Evolutionary conservation across 768 basidiomycete species (phyloP), one percentile per base, ranked within the genome.

Genomic region (Russula sp.): DNA sequence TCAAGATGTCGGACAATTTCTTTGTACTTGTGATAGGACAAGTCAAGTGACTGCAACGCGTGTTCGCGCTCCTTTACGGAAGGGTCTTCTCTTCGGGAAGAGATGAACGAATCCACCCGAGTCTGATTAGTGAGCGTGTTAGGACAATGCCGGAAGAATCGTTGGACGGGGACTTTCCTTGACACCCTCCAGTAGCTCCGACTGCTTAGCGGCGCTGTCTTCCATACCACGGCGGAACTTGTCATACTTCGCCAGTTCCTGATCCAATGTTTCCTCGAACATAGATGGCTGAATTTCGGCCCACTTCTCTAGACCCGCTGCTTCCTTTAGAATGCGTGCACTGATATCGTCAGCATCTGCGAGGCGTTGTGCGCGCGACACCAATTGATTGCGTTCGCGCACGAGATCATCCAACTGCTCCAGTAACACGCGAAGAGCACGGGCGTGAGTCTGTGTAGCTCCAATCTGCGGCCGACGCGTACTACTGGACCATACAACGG

Each of bases 1-100:
- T 90, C 86, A 6, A 97, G 76, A 73, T 98, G 94, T 55, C 83
- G 81, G 2, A 78, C 79, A 14, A 97, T 89, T 71, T 98, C 95
- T 58, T 82, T 79, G 73, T 94, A 97, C 70, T 92, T 93, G 75
- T 86, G 86, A 74, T 90, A 90, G 0, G 94, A 91, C 11, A 87
- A 73, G 66, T 96, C 92, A 48, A 96, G 83, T 13, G 84, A 83
- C 71, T 92, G 91, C 32, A 98, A 74, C 0, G 87, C 89, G 63
- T 82, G 77, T 74, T 96, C 93, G 16, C 97, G 82, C 52, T 86
- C 87, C 69, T 89, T 91, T 16, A 94, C 79, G 11, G 79, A 76
- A 1, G 87, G 81, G 69, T 95, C 93, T 13, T 89, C 89, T 72
- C 81, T 84, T 27, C 94, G 80, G 4, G 90, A 90, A 40, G 84